A percentile compares a stretch with the other conserved stretches of the same genome.
Evolutionary conservation across 306 rosid species (phyloP).

Genomic region (Castanopsis chinensis): DNA sequence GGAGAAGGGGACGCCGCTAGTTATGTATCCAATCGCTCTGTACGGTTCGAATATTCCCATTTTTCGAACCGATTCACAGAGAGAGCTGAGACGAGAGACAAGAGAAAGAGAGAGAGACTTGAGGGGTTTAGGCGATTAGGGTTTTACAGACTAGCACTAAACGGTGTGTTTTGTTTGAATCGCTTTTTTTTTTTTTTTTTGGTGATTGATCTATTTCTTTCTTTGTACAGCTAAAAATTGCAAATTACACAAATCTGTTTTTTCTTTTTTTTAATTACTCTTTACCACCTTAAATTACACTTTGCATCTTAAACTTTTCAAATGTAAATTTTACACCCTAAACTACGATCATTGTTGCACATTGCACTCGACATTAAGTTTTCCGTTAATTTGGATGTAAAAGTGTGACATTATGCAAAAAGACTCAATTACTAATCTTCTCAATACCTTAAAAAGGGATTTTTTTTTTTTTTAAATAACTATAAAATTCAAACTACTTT

Average conservation of each 20-base stretch:
- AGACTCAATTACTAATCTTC: rapidly evolving
- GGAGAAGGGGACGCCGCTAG: constrained; percentile 67
- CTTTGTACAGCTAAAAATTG: too few species aligned
- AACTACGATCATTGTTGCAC: rapidly evolving
- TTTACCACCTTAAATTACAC: rapidly evolving
- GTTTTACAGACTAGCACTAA: neutral
- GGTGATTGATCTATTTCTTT: too few species aligned
- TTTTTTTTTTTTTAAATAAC: too few species aligned
- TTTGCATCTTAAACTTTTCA: too few species aligned
- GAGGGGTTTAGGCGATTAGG: constrained; percentile 3
- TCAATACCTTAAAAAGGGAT: too few species aligned
- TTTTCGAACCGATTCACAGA: neutral
- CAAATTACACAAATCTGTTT: rapidly evolving
- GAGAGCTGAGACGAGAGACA: neutral
- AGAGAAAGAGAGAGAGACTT: neutral
- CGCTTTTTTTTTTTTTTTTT: too few species aligned
- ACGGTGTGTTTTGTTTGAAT: neutral
- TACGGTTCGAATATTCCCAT: constrained; percentile 88
- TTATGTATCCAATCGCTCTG: constrained; percentile 85
- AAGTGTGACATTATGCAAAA: too few species aligned
- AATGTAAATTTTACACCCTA: too few species aligned
- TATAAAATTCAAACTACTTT: too few species aligned
- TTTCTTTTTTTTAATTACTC: too few species aligned
- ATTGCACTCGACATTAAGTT: rapidly evolving
- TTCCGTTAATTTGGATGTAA: too few species aligned